phyloP scores from a whole-genome alignment of 2,329 filamentous ascomycete species.

The Exophiala oligosperma region DNA sequence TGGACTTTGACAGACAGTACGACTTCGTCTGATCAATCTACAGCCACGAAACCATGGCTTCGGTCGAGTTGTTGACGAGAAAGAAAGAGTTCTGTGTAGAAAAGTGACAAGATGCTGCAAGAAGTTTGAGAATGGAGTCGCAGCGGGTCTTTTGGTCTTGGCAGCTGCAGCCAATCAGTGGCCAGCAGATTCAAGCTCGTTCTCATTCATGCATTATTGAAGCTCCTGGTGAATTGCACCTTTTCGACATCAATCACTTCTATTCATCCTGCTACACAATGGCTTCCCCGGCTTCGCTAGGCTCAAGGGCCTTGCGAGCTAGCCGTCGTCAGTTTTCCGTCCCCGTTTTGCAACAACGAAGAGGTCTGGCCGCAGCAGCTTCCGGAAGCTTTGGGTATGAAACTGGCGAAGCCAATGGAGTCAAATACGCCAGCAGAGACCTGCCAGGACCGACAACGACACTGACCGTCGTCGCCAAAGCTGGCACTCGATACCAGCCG shows the following conservation, averaged over 20 bases:
- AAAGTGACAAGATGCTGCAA: not conserved
- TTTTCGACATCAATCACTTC: constrained; percentile 50
- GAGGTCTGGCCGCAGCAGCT: constrained; percentile 66
- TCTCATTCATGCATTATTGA: constrained; percentile 21
- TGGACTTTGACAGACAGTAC: too few species aligned
- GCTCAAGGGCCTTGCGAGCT: constrained; percentile 64
- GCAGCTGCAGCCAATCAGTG: constrained; percentile 16
- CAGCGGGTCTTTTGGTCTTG: constrained; percentile 9
- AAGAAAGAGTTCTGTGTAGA: not conserved
- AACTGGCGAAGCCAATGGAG: constrained; percentile 77
- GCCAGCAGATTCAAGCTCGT: constrained; percentile 31
- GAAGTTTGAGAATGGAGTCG: not conserved
- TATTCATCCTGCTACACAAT: constrained; percentile 49
- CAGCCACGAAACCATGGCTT: too few species aligned
- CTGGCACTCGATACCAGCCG: constrained; percentile 88
- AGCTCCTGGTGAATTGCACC: constrained; percentile 32
- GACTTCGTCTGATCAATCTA: too few species aligned
- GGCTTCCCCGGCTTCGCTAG: constrained; percentile 67
- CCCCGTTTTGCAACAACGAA: constrained; percentile 54
- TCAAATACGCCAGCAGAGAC: constrained; percentile 93
- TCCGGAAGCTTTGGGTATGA: constrained; percentile 83
- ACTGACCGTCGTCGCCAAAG: constrained; percentile 88
- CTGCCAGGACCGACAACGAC: constrained; percentile 84
- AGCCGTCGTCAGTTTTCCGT: constrained; percentile 61
- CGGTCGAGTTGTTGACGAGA: not conserved